Conservation (phyloP, 176 grass and related monocot genomes). For the Aegilops speltoides region DNA sequence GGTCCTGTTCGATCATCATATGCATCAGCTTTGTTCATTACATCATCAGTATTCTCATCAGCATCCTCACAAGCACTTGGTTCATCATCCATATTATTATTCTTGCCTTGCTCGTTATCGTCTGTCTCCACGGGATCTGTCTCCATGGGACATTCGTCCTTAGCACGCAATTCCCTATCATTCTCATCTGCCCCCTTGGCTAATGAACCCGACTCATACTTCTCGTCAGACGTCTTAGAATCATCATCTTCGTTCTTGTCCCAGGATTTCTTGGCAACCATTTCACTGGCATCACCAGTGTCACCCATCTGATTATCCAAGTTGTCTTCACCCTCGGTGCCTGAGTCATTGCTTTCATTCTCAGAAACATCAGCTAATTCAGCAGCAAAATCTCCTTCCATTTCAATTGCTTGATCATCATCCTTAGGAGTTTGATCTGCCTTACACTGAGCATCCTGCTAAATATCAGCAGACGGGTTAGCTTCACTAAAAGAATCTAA, state of each 20-base stretch:
- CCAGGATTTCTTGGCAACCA: constrained; percentile 75
- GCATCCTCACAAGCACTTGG: constrained; percentile 44
- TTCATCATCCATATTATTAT: constrained; percentile 55
- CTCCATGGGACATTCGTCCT: constrained; percentile 68
- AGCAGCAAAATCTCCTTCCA: constrained; percentile 67
- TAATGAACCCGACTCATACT: constrained; percentile 76
- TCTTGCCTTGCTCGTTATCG: constrained; percentile 42
- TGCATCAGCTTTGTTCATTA: constrained; percentile 70
- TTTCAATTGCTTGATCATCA: constrained; percentile 76
- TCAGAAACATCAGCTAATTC: constrained; percentile 71
- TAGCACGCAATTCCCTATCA: constrained; percentile 77
- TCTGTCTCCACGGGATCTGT: constrained; percentile 61
- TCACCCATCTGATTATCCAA: constrained; percentile 95
- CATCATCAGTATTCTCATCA: constrained; percentile 44
- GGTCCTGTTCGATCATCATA: constrained; percentile 76
- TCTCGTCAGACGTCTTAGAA: constrained; percentile 60
- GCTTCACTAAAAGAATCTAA: not conserved
- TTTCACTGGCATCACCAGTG: constrained; percentile 71
- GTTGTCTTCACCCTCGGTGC: constrained; percentile 65
- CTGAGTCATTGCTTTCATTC: constrained; percentile 56
- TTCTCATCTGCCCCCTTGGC: constrained; percentile 55
- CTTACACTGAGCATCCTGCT: constrained; percentile 57
- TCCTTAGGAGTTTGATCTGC: constrained; percentile 59
- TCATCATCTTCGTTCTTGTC: constrained; percentile 81
- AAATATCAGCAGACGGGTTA: constrained; percentile 27